Base-by-base conservation (phyloP, 768 basidiomycete species). In the Stropharia rugosoannulata region DNA sequence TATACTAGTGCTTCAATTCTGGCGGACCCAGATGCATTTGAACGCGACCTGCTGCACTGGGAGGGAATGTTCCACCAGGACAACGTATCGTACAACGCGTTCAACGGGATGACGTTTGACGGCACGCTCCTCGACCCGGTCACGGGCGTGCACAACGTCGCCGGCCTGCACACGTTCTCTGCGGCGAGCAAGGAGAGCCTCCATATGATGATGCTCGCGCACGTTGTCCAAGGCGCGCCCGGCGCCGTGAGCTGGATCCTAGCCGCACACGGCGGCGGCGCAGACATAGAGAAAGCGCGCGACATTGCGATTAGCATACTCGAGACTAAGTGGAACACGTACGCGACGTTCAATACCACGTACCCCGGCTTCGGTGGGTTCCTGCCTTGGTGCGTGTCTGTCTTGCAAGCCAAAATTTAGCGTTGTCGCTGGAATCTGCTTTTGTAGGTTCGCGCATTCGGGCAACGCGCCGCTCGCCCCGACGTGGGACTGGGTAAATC, bases 341-440 rank as follows among this genome's bases (percentile, higher is more conserved):
- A 63, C 45, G 49, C 41, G 7, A 46, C 48, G 18, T 66, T 66
- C 38, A 66, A 66, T 32, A 32, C 49, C 27, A 66, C 65, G 7
- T 66, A 59, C 52, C 63, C 65, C 35, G 65, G 65, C 6, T 66
- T 66, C 50, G 63, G 65, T 22, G 65, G 65, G n/a, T 66, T 66
- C 38, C 32, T 66, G 18, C 65, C 65, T 16, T 66, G 65, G 65
- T 63, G 43, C 48, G 54, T 55, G 15, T 45, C 38, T 37, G 36
- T 25, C 42, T n/a, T 40, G 3, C 18, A 25, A 10, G 29, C 7
- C 12, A 12, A 29, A 19, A 36, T 12, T 13, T 19, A 11, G 46
- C 38, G 9, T 42, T 19, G 10, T 22, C n/a, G n/a, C n/a, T n/a
- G 12, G 16, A 41, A 5, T 12, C 18, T 48, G 16, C 38, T 5